These are phyloP conservation scores for Phytophthora hibernalis DNA, from an alignment of 352 stramenopile genomes.

Conservation along the genomic window DNA sequence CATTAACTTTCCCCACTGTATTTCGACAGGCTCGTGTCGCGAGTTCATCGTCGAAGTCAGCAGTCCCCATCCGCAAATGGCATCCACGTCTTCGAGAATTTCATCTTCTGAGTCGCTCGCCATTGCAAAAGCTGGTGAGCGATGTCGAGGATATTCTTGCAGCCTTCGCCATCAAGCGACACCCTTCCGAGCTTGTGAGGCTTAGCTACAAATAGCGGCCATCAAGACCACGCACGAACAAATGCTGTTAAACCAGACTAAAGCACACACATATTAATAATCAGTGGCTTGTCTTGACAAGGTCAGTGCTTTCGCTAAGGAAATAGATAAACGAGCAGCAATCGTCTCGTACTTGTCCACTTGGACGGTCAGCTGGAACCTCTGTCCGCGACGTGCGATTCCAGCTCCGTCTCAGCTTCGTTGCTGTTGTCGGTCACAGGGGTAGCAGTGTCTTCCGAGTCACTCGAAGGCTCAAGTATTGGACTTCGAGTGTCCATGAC, in stretches of 20 bases:
- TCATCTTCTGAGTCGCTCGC: conserved; percentile 15
- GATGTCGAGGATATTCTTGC: too few relatives aligned
- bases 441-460: conserved; percentile 22
- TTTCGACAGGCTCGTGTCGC: background rate
- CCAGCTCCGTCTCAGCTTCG: conserved; percentile 27
- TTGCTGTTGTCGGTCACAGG: conserved; percentile 5
- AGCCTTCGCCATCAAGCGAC: conserved; percentile 6
- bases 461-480: conserved; percentile 28
- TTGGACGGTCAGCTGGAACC: conserved; percentile 18
- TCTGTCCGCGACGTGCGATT: conserved; percentile 18
- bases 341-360: conserved; percentile 1
- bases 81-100: conserved; percentile 12
- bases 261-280: conserved; percentile 29
- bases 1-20: background rate
- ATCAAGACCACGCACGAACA: background rate
- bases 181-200: too few relatives aligned
- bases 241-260: conserved; percentile 6
- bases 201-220: conserved; percentile 28
- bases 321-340: conserved; percentile 13
- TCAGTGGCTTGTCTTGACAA: conserved; percentile 20
- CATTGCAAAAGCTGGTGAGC: conserved; percentile 7
- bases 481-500: conserved; percentile 54
- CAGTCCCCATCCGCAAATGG: conserved; percentile 37
- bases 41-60: conserved; percentile 31
- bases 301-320: conserved; percentile 2